Base-by-base conservation (phyloP, 768 basidiomycete species). In the Tricholoma furcatifolium region DNA sequence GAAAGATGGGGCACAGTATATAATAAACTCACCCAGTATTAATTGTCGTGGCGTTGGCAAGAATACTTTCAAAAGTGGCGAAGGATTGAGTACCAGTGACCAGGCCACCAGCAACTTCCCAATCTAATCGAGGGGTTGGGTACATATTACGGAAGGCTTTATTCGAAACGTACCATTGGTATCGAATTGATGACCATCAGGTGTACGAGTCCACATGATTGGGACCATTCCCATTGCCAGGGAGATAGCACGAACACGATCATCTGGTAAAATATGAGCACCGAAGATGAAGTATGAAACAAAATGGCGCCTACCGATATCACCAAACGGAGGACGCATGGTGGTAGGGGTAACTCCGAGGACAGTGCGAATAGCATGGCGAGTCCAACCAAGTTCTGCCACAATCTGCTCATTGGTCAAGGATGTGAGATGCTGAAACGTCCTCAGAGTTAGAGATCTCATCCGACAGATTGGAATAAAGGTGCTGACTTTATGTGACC, bases 371-470 rank as follows among this genome's bases (percentile, higher is more conserved):
- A 98, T 95, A 47, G 85, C 84, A 69, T 90, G 84, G 50, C 87
- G 87, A 49, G 93, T 88, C 88, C 91, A 98, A 46, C 92, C 94
- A 34, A 98, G 76, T 70, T 98, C 94, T 18, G 93, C 95, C 14
- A 98, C 92, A 47, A 96, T 79, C 74, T 96, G 78, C 64, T 80
- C 84, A 60, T 81, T 97, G 39, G 90, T 85, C 56, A 91, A 73
- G 35, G 78, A 73, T 0, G 91, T 91, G 50, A 85, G 75, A 21
- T 77, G 76, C 86, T 86, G 54, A 49, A 34, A 48, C 30, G 10
- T 24, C n/a, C 12, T 3, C 42, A 54, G 14, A 14, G 32, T 31
- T 66, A 47, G n/a, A 51, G 31, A 38, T 18, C 32, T 32, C n/a
- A 35, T 32, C 44, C 35, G 14, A 31, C 8, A 21, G 42, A 39